Base-by-base conservation (phyloP, 1,284 basidiomycete genomes). In the Malassezia caprae region DNA sequence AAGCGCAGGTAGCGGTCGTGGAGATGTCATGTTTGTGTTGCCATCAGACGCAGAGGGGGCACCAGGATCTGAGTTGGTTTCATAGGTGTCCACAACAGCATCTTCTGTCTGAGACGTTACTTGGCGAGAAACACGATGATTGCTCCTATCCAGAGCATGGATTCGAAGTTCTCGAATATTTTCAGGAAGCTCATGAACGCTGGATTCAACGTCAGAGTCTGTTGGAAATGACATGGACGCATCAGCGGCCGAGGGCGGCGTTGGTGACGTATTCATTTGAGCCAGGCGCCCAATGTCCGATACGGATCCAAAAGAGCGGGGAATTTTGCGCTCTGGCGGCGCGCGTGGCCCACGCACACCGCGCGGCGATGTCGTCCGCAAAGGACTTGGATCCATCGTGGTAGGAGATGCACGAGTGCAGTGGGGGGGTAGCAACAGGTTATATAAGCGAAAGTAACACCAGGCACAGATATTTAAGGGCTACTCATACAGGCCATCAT, bases 401-500 rank as follows among this genome's bases (percentile, higher is more conserved):
- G n/a, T 39, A 15, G 37, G 15, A 2, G 3, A n/a, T 34, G 15
- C 32, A n/a, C 32, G 32, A 34, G 13, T n/a, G 32, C n/a, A n/a
- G 32, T 5, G 3, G 2, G n/a, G 32, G 12, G 15, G 15, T n/a
- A n/a, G 4, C 32, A 34, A 15, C 12, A 34, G 32, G 12, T 39
- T 39, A 39, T 39, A 39, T 39, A 39, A 39, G 37, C 37, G 19
- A 39, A 39, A 39, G 37, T 39, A 39, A 39, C 37, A 39, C 37
- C 11, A 28, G 24, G 4, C 11, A 10, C 32, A 3, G 32, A 3
- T 11, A 13, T n/a, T 34, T 8, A 34, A 2, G 26, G 12, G 8
- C 49, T 55, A 55, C 30, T 50, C 53, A 26, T 48, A 49, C 32
- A 50, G 8, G 23, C 45, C 35, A 30, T 53, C 56, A 37, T 68